phyloP scores from a whole-genome alignment of 2,329 filamentous ascomycete species.

The Seiridium cupressi region DNA sequence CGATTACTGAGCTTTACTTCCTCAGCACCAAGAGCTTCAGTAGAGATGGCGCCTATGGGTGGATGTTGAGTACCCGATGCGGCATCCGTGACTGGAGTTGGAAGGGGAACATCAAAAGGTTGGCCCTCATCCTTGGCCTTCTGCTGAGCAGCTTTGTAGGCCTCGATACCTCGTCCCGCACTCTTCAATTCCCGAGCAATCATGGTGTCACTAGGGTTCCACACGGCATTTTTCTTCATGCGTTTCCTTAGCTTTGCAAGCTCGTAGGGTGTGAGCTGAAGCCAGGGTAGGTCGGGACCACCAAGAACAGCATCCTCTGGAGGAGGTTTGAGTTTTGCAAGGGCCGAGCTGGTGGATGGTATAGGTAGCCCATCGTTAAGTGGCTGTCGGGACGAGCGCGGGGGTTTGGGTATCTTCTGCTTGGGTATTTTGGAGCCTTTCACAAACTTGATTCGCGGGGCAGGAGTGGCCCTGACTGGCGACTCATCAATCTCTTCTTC shows the following conservation, averaged over 20 bases:
- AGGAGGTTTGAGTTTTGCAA: slow-evolving; percentile 51
- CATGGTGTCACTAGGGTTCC: slow-evolving; percentile 84
- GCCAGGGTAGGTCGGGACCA: slow-evolving; percentile 61
- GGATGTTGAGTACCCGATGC: slow-evolving; percentile 51
- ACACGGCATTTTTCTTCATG: slow-evolving; percentile 90
- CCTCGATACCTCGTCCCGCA: slow-evolving; percentile 65
- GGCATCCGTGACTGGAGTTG: slow-evolving; percentile 42
- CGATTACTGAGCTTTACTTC: slow-evolving; percentile 67
- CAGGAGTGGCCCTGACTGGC: slow-evolving; percentile 31
- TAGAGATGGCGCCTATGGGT: slow-evolving; percentile 59
- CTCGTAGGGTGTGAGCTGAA: slow-evolving; percentile 64
- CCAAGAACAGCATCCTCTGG: slow-evolving; percentile 59
- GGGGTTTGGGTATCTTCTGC: slow-evolving; percentile 31
- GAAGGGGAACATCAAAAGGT: slow-evolving; percentile 50
- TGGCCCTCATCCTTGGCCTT: slow-evolving; percentile 65
- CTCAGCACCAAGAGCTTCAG: slow-evolving; percentile 54
- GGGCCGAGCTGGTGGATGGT: slow-evolving; percentile 36
- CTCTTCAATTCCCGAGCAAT: slow-evolving; percentile 74
- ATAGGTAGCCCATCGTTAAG: slow-evolving; percentile 39
- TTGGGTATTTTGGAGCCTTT: slow-evolving; percentile 47
- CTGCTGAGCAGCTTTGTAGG: slow-evolving; percentile 59
- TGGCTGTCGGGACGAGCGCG: slow-evolving; percentile 25
- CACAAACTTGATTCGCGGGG: slow-evolving; percentile 50
- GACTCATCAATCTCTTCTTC: slow-evolving; percentile 46
- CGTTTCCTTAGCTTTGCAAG: slow-evolving; percentile 71